A percentile compares a stretch with the other conserved stretches of the same genome.
phyloP scores from a whole-genome alignment of 306 rosid species.

The Trifolium fragiferum region DNA sequence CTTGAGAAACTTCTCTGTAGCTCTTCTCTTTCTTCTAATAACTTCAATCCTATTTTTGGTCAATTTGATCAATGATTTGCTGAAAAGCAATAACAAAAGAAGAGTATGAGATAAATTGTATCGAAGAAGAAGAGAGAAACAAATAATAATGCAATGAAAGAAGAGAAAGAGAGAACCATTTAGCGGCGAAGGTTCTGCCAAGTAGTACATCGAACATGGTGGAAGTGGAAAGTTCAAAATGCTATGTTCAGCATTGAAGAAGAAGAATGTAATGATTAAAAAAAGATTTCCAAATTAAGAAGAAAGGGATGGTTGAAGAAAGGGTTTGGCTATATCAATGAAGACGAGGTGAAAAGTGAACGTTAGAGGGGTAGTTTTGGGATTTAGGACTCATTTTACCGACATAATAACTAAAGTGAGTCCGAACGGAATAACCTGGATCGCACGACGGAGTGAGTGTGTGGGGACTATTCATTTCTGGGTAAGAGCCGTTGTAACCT shows the following conservation, averaged over 20 bases:
- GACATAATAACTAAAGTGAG: too few species aligned
- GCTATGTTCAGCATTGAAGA: constrained; percentile 36
- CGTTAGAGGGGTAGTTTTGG: too few species aligned
- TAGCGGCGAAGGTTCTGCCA: constrained; percentile 73
- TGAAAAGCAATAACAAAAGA: constrained; percentile 36
- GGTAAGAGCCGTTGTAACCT: too few species aligned
- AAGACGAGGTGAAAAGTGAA: too few species aligned
- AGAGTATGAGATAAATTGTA: neutral
- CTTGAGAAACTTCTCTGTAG: constrained; percentile 88
- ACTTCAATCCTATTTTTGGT: constrained; percentile 86
- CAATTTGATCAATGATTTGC: constrained; percentile 79
- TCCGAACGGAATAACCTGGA: too few species aligned
- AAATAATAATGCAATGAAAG: neutral
- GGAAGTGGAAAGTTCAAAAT: constrained; percentile 44
- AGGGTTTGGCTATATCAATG: too few species aligned
- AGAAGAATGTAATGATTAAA: too few species aligned
- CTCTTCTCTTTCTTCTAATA: constrained; percentile 87
- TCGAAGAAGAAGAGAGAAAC: neutral
- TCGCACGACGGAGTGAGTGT: too few species aligned
- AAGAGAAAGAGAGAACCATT: constrained; percentile 50
- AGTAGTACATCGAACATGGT: constrained; percentile 86
- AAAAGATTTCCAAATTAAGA: too few species aligned
- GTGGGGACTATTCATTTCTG: too few species aligned
- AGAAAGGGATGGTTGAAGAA: too few species aligned
- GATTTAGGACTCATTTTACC: too few species aligned